These are phyloP conservation scores for Talaromyces trachyspermus DNA, from an alignment of 495 filamentous ascomycete species.

Conservation along the genomic window DNA sequence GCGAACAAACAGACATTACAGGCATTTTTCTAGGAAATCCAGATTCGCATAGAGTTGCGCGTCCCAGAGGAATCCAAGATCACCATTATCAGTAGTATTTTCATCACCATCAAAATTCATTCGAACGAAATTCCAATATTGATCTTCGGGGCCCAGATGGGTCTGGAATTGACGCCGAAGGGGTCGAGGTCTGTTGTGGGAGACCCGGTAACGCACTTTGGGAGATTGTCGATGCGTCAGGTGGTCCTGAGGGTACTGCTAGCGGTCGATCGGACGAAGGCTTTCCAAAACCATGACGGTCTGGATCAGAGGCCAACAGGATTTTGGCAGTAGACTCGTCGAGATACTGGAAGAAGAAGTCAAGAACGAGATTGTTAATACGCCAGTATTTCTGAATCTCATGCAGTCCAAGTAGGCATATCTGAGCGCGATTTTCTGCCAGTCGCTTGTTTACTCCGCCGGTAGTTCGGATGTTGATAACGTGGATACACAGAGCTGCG, in stretches of 20 bases:
- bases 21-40: constrained; percentile 1
- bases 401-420: constrained; percentile 36
- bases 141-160: not conserved
- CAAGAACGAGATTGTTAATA: constrained; percentile 37
- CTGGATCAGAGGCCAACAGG: constrained; percentile 20
- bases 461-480: constrained; percentile 32
- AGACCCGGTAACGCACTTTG: not conserved
- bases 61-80: not conserved
- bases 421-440: constrained; percentile 37
- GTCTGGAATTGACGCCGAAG: not conserved
- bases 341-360: constrained; percentile 38
- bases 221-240: not conserved
- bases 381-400: constrained; percentile 43
- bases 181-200: not conserved
- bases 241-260: not conserved
- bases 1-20: not conserved
- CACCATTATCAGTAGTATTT: not conserved
- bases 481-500: constrained; percentile 39
- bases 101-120: constrained; percentile 2
- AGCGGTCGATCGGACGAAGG: not conserved
- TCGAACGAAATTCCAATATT: constrained; percentile 1
- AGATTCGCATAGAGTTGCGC: not conserved
- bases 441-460: constrained; percentile 29
- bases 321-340: constrained; percentile 35
- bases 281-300: not conserved